These are phyloP conservation scores for Sugiyamaella mastotermitis DNA, from an alignment of 805 yeast genomes.

Conservation along the genomic window DNA sequence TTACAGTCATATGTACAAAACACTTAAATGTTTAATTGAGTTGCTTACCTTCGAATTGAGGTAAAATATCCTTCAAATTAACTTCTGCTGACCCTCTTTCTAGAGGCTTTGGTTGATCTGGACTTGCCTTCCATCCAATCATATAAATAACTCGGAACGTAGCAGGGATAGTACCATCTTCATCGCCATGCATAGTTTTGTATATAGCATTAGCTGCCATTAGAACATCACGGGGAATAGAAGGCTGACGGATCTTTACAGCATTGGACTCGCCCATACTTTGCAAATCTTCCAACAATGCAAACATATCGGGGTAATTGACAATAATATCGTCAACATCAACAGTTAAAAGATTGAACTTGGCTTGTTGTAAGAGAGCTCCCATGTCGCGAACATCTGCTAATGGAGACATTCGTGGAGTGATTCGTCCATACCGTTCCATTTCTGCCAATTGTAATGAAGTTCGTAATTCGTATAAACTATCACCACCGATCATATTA, in stretches of 20 bases:
- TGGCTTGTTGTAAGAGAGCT: conserved; percentile 62
- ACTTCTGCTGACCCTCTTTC: conserved; percentile 67
- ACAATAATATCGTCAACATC: conserved; percentile 81
- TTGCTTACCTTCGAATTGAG: conserved; percentile 6
- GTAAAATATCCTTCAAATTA: conserved; percentile 56
- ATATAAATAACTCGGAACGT: conserved; percentile 72
- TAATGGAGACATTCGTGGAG: conserved; percentile 77
- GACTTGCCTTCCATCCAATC: conserved; percentile 85
- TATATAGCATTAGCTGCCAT: conserved; percentile 76
- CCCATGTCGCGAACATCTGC: conserved; percentile 77
- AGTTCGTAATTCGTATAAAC: conserved; percentile 76
- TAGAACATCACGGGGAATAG: conserved; percentile 55
- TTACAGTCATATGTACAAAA: too few species aligned
- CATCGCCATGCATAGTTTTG: conserved; percentile 61
- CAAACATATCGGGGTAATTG: conserved; percentile 64
- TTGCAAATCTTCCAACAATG: conserved; percentile 65
- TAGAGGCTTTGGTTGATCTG: conserved; percentile 64
- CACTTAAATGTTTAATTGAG: too few species aligned
- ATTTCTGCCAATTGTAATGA: conserved; percentile 75
- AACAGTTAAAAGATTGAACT: conserved; percentile 72
- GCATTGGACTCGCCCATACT: conserved; percentile 84
- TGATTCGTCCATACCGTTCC: conserved; percentile 71
- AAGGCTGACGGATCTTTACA: conserved; percentile 33
- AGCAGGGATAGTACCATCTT: conserved; percentile 61
- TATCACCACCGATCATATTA: conserved; percentile 77